phyloP scores from a whole-genome alignment of 768 basidiomycete genomes.

The Paxillus ammoniavirescens region DNA sequence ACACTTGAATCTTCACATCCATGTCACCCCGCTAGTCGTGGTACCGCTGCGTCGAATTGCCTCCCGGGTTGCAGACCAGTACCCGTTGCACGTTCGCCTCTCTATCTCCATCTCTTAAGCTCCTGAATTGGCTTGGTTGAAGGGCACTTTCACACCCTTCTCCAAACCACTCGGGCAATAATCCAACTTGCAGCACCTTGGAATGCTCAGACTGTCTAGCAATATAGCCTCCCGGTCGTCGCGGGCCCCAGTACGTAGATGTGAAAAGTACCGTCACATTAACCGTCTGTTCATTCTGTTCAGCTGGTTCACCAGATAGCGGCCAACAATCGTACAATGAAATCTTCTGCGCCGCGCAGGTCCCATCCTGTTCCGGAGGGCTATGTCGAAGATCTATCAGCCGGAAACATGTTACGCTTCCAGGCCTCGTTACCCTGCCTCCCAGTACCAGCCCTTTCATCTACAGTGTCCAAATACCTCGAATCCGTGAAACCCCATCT shows the following conservation, averaged over 20 bases:
- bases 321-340: constrained; percentile 29
- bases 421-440: constrained; percentile 72
- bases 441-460: constrained; percentile 80
- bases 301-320: constrained; percentile 22
- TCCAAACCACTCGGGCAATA: background rate
- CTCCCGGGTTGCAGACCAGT: background rate
- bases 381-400: constrained; percentile 54
- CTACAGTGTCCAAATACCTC: constrained; percentile 87
- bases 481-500: constrained; percentile 80
- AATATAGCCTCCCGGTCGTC: constrained; percentile 14
- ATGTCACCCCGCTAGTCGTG: background rate
- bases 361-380: constrained; percentile 39
- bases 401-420: constrained; percentile 68
- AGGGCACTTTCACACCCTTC: background rate
- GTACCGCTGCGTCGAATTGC: background rate
- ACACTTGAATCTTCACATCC: background rate
- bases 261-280: background rate
- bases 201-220: constrained; percentile 21
- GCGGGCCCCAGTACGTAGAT: constrained; percentile 13
- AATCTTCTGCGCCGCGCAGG: constrained; percentile 27
- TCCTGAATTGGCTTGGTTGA: constrained; percentile 4
- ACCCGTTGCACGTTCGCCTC: background rate
- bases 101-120: constrained; percentile 17
- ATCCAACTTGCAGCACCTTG: background rate
- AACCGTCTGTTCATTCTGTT: background rate